Evolutionary conservation across 2,329 filamentous ascomycete genomes (phyloP), one percentile per base, ranked within the genome.

Genomic region (Beauveria pseudobassiana): DNA sequence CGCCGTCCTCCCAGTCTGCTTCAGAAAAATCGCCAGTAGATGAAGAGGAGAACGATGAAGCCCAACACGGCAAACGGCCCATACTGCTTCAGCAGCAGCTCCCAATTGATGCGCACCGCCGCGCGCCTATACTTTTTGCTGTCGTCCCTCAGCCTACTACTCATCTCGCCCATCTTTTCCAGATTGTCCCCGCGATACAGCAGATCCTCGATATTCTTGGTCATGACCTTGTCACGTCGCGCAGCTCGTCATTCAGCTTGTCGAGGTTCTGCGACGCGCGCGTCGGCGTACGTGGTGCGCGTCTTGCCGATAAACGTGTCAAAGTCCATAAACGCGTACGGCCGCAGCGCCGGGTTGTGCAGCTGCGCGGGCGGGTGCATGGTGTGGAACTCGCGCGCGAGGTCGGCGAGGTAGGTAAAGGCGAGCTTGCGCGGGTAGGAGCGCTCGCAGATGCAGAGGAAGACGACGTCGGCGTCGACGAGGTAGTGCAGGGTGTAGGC

Each of bases 141-240:
- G 72, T 99, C 95, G 73, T 99, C 95, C 65, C 91, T 82, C 73
- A 99, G 76, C 64, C 93, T 81, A 62, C 86, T 89, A 69, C 90
- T 96, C 72, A 97, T 89, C 78, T 98, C 93, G 64, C 95, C 93
- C 95, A 99, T 99, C 70, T 92, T 85, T 78, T 99, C 95, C 67
- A 99, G 77, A 70, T 88, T 95, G 74, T 99, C 95, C 30, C 95
- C 95, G 64, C 96, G 82, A 74, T 99, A 99, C 59, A 99, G 80
- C 71, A 99, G 78, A 75, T 99, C 95, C 80, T 99, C 95, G 68
- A 99, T 98, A 75, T 99, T 99, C 85, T 98, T 98, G 61, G 93
- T 98, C 96, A 99, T 99, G 72, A 99, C 93, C 78, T 97, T 1
- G 95, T 98, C 61, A 99, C 96, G 76, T 98, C 95, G 74, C 93